These are phyloP conservation scores for Cladosporium sp. DNA, from an alignment of 2,329 filamentous ascomycete genomes.

Conservation along the genomic window DNA sequence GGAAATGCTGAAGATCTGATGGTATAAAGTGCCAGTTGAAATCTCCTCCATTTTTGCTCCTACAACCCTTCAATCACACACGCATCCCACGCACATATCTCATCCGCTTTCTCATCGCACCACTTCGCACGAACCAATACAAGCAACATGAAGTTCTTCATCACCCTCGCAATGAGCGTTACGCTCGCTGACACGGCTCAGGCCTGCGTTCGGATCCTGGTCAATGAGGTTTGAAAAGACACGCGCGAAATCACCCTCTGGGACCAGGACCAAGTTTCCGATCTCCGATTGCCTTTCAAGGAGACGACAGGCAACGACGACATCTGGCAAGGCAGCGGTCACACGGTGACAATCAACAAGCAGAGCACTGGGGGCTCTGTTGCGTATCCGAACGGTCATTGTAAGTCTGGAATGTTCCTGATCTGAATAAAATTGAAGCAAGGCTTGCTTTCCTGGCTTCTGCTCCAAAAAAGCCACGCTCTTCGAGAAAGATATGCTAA, in stretches of 20 bases:
- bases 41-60: not conserved
- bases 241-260: slow-evolving; percentile 3
- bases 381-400: not conserved
- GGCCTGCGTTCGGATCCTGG: not conserved
- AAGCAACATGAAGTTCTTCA: slow-evolving; percentile 1
- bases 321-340: not conserved
- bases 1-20: not conserved
- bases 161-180: not conserved
- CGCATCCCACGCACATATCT: not conserved
- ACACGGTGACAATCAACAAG: not conserved
- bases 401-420: not conserved
- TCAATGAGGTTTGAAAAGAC: not conserved
- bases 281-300: not conserved
- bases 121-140: not conserved
- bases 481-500: not conserved
- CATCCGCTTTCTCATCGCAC: not conserved
- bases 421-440: not conserved
- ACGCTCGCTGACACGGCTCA: slow-evolving; percentile 3
- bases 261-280: slow-evolving; percentile 1
- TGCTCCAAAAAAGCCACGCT: not conserved
- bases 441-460: not conserved
- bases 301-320: not conserved
- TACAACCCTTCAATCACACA: not conserved
- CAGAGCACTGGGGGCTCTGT: not conserved
- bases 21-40: not conserved